Evolutionary conservation across 176 grass and related monocot genomes (phyloP).

Genomic region (Zea luxurians): DNA sequence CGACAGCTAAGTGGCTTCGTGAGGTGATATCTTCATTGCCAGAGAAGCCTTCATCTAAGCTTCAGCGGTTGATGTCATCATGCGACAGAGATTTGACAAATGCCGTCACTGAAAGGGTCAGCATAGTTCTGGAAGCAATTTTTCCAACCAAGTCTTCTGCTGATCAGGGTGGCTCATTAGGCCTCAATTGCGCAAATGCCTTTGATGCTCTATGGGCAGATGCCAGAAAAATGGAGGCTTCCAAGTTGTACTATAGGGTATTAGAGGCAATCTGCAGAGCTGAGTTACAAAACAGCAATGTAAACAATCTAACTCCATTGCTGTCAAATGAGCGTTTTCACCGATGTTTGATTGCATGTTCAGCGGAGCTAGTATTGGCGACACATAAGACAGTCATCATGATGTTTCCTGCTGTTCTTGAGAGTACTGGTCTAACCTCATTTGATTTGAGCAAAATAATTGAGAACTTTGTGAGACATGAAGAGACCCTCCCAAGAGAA

Average conservation of each 20-base stretch:
- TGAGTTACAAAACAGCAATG: constrained; percentile 55
- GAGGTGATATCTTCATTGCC: constrained; percentile 81
- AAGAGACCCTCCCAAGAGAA: constrained; percentile 91
- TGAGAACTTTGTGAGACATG: constrained; percentile 87
- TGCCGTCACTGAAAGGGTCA: constrained; percentile 57
- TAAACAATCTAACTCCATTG: constrained; percentile 73
- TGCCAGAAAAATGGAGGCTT: constrained; percentile 91
- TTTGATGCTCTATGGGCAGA: constrained; percentile 77
- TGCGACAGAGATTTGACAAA: constrained; percentile 58
- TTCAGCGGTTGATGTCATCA: constrained; percentile 69
- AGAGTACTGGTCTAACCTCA: constrained; percentile 83
- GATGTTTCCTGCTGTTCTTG: constrained; percentile 95
- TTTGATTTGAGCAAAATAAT: constrained; percentile 99
- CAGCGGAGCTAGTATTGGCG: constrained; percentile 83
- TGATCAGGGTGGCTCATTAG: constrained; percentile 48
- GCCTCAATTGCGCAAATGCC: constrained; percentile 59
- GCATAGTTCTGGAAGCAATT: constrained; percentile 84
- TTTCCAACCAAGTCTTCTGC: constrained; percentile 63
- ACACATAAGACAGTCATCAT: constrained; percentile 92
- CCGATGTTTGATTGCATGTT: constrained; percentile 91
- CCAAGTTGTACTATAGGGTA: constrained; percentile 87
- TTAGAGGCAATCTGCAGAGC: constrained; percentile 77
- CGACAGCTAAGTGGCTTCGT: constrained; percentile 91
- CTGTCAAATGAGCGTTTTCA: constrained; percentile 92
- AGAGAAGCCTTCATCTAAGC: constrained; percentile 65